phyloP scores from a whole-genome alignment of 2,329 filamentous ascomycete genomes.

The Aspergillus calidoustus region DNA sequence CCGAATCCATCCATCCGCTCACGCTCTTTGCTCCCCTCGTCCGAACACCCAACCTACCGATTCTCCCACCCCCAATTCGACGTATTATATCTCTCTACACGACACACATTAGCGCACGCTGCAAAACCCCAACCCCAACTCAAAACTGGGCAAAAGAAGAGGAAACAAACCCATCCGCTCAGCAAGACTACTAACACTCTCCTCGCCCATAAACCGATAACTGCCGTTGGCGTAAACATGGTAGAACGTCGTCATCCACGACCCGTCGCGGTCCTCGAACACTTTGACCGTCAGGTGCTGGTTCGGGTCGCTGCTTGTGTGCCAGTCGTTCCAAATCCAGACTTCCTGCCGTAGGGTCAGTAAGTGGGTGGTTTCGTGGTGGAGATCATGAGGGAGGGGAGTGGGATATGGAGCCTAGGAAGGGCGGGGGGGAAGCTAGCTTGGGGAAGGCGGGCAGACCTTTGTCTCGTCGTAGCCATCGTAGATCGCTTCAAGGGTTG shows the following conservation, averaged over 20 bases:
- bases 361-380: background rate
- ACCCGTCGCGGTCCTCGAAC: background rate
- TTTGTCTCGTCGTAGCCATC: background rate
- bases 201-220: background rate
- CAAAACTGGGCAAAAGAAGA: background rate
- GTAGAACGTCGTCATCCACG: background rate
- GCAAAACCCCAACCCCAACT: background rate
- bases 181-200: background rate
- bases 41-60: too few species aligned
- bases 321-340: constrained; percentile 3
- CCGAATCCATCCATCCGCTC: too few species aligned
- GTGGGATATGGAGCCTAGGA: too few species aligned
- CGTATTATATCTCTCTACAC: background rate
- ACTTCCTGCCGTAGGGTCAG: background rate
- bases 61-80: background rate
- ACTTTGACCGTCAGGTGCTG: background rate
- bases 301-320: background rate
- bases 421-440: too few species aligned
- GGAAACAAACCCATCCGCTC: background rate
- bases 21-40: too few species aligned
- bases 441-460: background rate
- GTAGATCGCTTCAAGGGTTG: background rate
- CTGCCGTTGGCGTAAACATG: background rate
- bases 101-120: background rate
- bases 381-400: too few species aligned